Percentiles rank a stretch among this genome's conserved stretches.
Conservation (phyloP, 2,329 filamentous ascomycete genomes). For the Diaporthe aspalathi region DNA sequence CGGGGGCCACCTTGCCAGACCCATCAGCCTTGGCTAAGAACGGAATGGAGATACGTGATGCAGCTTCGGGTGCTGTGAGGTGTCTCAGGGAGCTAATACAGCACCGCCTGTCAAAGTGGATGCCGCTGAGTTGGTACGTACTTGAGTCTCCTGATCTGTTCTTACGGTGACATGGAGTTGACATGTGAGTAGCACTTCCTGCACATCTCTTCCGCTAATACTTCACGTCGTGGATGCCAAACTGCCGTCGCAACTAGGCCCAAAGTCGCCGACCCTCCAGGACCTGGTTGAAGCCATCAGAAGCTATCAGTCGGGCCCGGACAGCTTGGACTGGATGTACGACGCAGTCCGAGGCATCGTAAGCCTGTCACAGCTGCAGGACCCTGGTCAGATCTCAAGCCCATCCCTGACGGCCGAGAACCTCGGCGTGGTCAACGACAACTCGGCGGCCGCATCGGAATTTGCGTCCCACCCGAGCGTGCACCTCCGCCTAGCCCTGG, state of each 20-base stretch:
- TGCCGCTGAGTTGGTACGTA: slow-evolving; percentile 61
- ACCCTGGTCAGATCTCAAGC: slow-evolving; percentile 37
- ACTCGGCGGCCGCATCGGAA: slow-evolving; percentile 37
- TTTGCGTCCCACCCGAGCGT: slow-evolving; percentile 53
- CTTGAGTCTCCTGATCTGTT: no score
- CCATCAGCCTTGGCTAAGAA: slow-evolving; percentile 52
- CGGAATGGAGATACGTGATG: slow-evolving; percentile 57
- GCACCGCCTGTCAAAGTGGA: slow-evolving; percentile 56
- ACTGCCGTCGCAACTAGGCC: slow-evolving; percentile 49
- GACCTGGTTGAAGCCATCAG: slow-evolving; percentile 60
- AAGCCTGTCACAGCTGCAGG: slow-evolving; percentile 54
- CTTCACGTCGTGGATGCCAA: slow-evolving; percentile 53
- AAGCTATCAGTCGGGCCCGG: slow-evolving; percentile 58
- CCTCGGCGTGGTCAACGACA: not conserved
- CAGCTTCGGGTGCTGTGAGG: slow-evolving; percentile 56
- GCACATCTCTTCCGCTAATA: slow-evolving; percentile 51
- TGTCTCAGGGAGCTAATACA: slow-evolving; percentile 60
- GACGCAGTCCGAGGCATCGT: slow-evolving; percentile 57
- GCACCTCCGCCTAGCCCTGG: slow-evolving; percentile 57
- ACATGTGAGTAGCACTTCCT: slow-evolving; percentile 46
- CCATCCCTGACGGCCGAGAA: slow-evolving; percentile 6
- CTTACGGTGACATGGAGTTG: not conserved
- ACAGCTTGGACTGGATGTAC: slow-evolving; percentile 58
- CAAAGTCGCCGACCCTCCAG: slow-evolving; percentile 57
- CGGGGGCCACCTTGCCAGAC: slow-evolving; percentile 45